These are phyloP conservation scores for Ceratobasidium theobromae DNA, from an alignment of 1,284 basidiomycete species.

Conservation along the genomic window DNA sequence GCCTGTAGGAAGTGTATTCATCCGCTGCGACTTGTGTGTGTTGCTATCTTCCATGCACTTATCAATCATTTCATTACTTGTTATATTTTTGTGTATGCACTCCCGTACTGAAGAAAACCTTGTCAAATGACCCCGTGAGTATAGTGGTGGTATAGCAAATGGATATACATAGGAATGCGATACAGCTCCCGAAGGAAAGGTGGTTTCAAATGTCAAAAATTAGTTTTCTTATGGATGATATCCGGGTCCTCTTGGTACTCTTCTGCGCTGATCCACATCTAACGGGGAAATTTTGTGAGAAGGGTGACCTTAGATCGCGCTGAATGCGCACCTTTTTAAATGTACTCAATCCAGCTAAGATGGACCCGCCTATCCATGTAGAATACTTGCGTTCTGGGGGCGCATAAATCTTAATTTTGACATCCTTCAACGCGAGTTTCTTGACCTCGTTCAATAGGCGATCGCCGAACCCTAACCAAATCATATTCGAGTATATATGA, in stretches of 20 bases:
- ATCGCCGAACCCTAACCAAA: conserved; percentile 84
- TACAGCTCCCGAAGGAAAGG: neutral
- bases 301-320: neutral
- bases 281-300: conserved; percentile 13
- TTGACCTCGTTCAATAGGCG: conserved; percentile 94
- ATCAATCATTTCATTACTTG: conserved; percentile 12
- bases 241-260: conserved; percentile 99
- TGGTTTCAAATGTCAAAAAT: conserved; percentile 53
- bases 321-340: conserved; percentile 85
- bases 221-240: conserved; percentile 91
- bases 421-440: conserved; percentile 93
- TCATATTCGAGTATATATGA: neutral
- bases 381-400: conserved; percentile 99
- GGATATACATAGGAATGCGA: neutral
- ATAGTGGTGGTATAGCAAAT: neutral
- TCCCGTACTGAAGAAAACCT: conserved; percentile 9
- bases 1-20: neutral
- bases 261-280: conserved; percentile 99
- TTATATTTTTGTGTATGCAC: conserved; percentile 14
- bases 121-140: conserved; percentile 18
- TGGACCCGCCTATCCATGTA: conserved; percentile 98
- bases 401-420: conserved; percentile 99
- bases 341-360: conserved; percentile 91
- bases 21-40: neutral
- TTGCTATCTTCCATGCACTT: conserved; percentile 11